Conservation (phyloP, 106 monocot species). For the Dendrobium officinale region DNA sequence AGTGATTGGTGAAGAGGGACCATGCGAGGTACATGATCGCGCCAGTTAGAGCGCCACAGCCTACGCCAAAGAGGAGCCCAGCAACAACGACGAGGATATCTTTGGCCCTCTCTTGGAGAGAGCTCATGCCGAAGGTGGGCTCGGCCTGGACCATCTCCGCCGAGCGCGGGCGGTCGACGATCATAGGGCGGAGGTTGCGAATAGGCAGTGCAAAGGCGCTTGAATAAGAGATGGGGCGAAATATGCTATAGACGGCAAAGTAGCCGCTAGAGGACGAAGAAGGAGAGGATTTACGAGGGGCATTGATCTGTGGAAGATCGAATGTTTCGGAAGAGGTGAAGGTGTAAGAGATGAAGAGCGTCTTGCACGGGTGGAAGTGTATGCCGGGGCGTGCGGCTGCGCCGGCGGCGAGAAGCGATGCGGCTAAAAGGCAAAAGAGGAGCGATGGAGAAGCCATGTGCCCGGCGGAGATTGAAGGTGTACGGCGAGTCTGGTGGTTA, state of each 20-base stretch:
- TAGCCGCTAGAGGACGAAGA: constrained; percentile 8
- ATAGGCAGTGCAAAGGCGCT: background rate
- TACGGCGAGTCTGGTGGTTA: background rate
- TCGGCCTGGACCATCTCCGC: background rate
- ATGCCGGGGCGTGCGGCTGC: constrained; percentile 22
- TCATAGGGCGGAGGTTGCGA: constrained; percentile 3
- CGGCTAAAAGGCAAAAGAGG: background rate
- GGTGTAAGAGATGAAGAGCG: constrained; percentile 51
- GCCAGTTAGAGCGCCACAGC: constrained; percentile 67
- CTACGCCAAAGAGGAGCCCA: constrained; percentile 67
- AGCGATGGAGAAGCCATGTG: constrained; percentile 16
- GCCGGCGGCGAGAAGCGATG: constrained; percentile 20
- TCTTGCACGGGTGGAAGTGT: constrained; percentile 44
- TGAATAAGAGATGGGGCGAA: constrained; percentile 7
- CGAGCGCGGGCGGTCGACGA: constrained; percentile 8
- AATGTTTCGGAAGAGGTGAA: constrained; percentile 18
- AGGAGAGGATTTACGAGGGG: background rate
- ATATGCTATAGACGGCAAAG: constrained; percentile 34
- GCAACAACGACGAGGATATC: constrained; percentile 66
- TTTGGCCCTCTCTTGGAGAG: constrained; percentile 52
- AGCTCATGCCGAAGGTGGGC: constrained; percentile 17
- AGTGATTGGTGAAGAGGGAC: constrained; percentile 35
- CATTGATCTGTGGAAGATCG: constrained; percentile 6
- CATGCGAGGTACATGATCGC: constrained; percentile 58
- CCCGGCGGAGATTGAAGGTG: background rate